Evolutionary conservation across 1,139 yeast species (phyloP).

Genomic region (Neolecta irregularis): DNA sequence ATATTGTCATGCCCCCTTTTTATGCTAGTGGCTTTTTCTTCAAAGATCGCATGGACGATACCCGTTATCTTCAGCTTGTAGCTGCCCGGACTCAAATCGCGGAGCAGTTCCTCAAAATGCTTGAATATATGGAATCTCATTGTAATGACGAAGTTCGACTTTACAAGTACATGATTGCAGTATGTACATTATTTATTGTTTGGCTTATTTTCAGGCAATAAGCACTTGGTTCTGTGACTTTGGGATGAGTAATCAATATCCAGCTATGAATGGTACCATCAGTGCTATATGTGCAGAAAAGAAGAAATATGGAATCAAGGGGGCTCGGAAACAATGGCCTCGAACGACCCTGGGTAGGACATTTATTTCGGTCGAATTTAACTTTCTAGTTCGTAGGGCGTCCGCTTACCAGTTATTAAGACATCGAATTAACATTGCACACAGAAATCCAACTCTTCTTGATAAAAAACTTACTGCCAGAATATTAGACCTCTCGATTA

Average conservation of each 20-base stretch:
- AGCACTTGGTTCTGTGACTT: conserved; percentile 77
- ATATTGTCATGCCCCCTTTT: conserved; percentile 17
- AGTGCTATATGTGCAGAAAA: no score
- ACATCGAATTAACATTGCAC: conserved; percentile 57
- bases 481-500: conserved; percentile 50
- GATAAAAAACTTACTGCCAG: conserved; percentile 53
- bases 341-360: conserved; percentile 26
- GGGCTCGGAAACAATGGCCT: conserved; percentile 56
- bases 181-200: no score
- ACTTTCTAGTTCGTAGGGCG: conserved; percentile 63
- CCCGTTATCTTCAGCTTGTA: conserved; percentile 46
- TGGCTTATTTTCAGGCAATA: no score
- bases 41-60: conserved; percentile 39
- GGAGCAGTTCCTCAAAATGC: conserved; percentile 45
- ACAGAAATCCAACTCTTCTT: conserved; percentile 51
- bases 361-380: not conserved
- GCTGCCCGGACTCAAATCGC: conserved; percentile 50
- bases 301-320: conserved; percentile 34
- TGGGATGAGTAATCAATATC: no score
- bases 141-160: conserved; percentile 57
- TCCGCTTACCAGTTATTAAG: conserved; percentile 66
- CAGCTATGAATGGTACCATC: no score
- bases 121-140: conserved; percentile 33
- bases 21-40: conserved; percentile 35
- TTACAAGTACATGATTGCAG: conserved; percentile 47